A percentile compares a stretch with the other conserved stretches of the same genome.
phyloP scores from a whole-genome alignment of 106 monocot species.

The Dioscorea zingiberensis region DNA sequence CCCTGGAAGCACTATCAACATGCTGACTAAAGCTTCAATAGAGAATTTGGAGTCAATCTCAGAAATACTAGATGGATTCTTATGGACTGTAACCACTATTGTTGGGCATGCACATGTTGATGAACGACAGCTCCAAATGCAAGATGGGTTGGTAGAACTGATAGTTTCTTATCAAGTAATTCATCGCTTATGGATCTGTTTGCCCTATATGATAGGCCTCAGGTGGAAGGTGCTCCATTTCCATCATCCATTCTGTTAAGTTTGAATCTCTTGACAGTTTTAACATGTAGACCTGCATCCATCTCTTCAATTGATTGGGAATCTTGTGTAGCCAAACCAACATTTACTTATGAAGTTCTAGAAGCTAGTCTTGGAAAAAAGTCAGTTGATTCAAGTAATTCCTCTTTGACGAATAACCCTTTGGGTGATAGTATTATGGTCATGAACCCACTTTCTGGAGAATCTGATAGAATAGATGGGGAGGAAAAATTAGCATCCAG shows the following conservation, averaged over 20 bases:
- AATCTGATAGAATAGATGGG: conserved; percentile 5
- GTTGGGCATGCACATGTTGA: conserved; percentile 56
- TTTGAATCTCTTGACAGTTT: conserved; percentile 73
- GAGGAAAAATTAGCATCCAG: conserved; percentile 7
- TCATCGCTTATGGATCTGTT: conserved; percentile 90
- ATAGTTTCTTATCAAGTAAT: conserved; percentile 87
- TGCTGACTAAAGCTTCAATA: conserved; percentile 40
- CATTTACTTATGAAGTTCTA: conserved; percentile 10
- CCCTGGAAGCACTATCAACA: conserved; percentile 30
- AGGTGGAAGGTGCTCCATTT: conserved; percentile 89
- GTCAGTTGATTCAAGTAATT: neutral
- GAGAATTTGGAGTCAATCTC: conserved; percentile 73
- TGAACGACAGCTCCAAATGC: conserved; percentile 82
- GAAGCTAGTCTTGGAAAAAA: conserved; percentile 3
- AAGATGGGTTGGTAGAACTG: conserved; percentile 72
- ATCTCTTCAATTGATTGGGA: conserved; percentile 75
- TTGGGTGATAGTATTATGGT: conserved; percentile 8
- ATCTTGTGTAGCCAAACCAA: conserved; percentile 35
- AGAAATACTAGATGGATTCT: conserved; percentile 78
- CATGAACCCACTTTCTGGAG: neutral
- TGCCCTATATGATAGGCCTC: conserved; percentile 94
- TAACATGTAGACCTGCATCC: conserved; percentile 62
- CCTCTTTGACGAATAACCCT: conserved; percentile 2
- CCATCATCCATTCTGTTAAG: conserved; percentile 85
- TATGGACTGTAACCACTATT: conserved; percentile 65